Evolutionary conservation across 2,329 filamentous ascomycete species (phyloP), one percentile per base, ranked within the genome.

Genomic region (Simplicillium sp.): DNA sequence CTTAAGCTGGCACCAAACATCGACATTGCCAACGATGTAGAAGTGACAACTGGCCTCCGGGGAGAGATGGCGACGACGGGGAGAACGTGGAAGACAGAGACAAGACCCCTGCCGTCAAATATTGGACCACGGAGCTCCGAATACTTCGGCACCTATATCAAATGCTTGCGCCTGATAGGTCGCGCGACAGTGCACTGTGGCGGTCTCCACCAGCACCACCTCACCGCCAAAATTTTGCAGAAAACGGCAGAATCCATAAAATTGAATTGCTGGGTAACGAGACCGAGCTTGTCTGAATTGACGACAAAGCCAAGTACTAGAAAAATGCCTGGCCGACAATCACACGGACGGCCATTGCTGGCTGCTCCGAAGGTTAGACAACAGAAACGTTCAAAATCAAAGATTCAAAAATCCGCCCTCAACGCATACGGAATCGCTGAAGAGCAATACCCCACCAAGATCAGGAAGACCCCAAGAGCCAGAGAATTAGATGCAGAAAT

Each of bases 381-480:
- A 44, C 46, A 49, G 45, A 65, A 68, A 42, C 66, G 68, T 43
- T 71, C 69, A 31, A 75, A 71, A 47, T 58, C 67, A n/a, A 64
- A 60, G 42, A 59, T 70, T 38, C 62, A 65, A 46, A 67, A 68
- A 49, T 72, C 67, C 45, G 73, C 70, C 3, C 63, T 78, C 42
- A 67, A 78, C 45, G 75, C 75, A 36, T 77, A 77, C 47, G 70
- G 73, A 37, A 70, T 77, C 43, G 75, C 75, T 17, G 66, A 70
- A 42, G 66, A 74, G 44, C 67, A 74, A 43, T 62, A 74, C 46
- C 66, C 70, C 38, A 62, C 61, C 48, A 68, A 47, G 49, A 60
- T 62, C 44, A 72, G 67, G 54, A 64, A 57, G 48, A 73, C 68
- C 1, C 68, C 67, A 2, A 65, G 75, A 36, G 67, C 66, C 33